Evolutionary conservation across 1,284 basidiomycete species (phyloP).

Genomic region (Cryptococcus sp.): DNA sequence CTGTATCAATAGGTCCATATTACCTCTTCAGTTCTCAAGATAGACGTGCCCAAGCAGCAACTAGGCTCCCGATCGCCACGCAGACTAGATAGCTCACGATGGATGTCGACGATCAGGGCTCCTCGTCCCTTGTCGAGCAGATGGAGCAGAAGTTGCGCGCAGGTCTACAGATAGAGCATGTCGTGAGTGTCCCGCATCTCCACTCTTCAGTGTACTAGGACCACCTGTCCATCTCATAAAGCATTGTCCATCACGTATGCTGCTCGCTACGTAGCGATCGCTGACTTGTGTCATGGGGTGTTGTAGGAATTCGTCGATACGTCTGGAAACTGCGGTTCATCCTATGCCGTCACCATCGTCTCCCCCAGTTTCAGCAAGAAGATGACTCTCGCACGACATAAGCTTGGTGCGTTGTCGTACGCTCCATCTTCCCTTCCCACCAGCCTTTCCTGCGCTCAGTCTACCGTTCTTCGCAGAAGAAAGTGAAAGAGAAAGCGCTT

Average conservation of each 20-base stretch:
- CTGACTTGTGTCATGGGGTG: not conserved
- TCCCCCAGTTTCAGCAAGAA: constrained; percentile 51
- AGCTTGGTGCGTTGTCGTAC: constrained; percentile 41
- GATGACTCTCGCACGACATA: constrained; percentile 50
- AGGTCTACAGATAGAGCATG: constrained; percentile 28
- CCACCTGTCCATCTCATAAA: not conserved
- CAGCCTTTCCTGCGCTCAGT: not conserved
- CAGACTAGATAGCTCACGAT: constrained; percentile 1
- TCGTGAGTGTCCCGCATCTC: constrained; percentile 20
- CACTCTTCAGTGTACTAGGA: not conserved
- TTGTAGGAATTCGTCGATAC: constrained; percentile 48
- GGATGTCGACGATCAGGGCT: constrained; percentile 11
- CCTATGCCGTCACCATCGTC: constrained; percentile 49
- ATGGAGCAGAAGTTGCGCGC: constrained; percentile 38
- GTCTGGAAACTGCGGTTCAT: constrained; percentile 53
- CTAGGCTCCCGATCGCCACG: not conserved
- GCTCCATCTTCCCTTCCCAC: not conserved
- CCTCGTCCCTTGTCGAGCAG: constrained; percentile 12
- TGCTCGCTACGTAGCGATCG: no score
- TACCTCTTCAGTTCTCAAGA: no score
- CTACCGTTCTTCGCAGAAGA: not conserved
- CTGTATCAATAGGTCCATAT: no score
- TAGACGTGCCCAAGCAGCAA: no score
- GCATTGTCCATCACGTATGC: no score
- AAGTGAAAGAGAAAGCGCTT: not conserved